These are phyloP conservation scores for Magnolia sinica DNA, from an alignment of 164 flowering plant species.

Conservation along the genomic window DNA sequence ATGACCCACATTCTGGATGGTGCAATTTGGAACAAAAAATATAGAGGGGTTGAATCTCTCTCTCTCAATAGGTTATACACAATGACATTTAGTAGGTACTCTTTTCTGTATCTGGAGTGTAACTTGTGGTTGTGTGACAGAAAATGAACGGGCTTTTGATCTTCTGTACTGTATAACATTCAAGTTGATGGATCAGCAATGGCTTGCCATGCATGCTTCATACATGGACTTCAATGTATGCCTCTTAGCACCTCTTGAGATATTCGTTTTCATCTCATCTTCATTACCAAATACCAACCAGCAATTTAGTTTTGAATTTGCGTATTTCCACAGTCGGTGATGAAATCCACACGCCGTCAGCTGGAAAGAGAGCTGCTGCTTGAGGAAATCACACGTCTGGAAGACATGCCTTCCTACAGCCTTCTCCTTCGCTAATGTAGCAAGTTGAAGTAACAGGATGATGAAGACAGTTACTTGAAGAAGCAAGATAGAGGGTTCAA, in stretches of 20 bases:
- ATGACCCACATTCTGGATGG: no score
- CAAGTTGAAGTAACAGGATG: background rate
- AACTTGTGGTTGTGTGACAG: conserved; percentile 19
- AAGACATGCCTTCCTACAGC: conserved; percentile 67
- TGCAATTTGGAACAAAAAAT: no score
- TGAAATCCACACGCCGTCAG: conserved; percentile 72
- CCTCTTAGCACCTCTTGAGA: background rate
- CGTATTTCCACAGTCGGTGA: conserved; percentile 43
- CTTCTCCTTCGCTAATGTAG: conserved; percentile 32
- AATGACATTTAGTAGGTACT: no score
- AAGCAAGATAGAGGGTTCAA: background rate
- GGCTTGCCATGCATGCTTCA: conserved; percentile 38
- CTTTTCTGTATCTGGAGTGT: background rate
- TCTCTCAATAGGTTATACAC: no score
- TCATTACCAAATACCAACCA: background rate
- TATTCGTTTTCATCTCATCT: background rate
- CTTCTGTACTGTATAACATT: conserved; percentile 33
- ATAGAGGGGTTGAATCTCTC: no score
- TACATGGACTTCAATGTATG: conserved; percentile 41
- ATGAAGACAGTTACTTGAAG: background rate
- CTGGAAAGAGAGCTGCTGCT: conserved; percentile 65
- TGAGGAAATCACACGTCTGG: conserved; percentile 58
- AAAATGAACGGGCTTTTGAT: conserved; percentile 33
- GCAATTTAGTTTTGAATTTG: background rate
- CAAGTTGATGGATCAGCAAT: conserved; percentile 37